These are phyloP conservation scores for Candida oleophila DNA, from an alignment of 805 yeast species.

Conservation along the genomic window DNA sequence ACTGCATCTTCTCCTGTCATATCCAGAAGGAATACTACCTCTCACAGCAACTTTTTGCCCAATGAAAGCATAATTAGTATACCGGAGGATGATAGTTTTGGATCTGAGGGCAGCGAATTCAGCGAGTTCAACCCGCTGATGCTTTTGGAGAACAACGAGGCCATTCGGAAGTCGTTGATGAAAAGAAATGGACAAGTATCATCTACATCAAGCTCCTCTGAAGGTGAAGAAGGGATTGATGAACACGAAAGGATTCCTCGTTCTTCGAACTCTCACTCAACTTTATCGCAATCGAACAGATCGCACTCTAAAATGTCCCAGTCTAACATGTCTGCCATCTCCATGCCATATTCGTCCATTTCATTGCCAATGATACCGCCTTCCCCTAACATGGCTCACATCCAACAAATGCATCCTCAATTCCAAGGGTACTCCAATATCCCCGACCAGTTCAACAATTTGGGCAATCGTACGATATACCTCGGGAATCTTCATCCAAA, in stretches of 20 bases:
- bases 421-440: background rate
- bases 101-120: conserved; percentile 5
- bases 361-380: background rate
- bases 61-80: conserved; percentile 6
- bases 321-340: background rate
- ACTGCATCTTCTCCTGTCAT: conserved; percentile 1
- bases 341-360: background rate
- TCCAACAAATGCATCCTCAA: background rate
- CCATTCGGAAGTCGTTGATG: background rate
- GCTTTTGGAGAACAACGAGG: background rate
- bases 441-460: conserved; percentile 28
- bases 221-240: background rate
- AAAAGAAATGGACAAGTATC: background rate
- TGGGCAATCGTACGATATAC: conserved; percentile 66
- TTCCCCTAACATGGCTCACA: background rate
- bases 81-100: conserved; percentile 6
- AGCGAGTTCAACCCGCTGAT: conserved; percentile 4
- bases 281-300: background rate
- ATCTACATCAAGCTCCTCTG: background rate
- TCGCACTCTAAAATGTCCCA: background rate
- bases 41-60: conserved; percentile 3
- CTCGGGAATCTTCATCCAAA: conserved; percentile 64
- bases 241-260: background rate
- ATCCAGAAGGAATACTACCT: conserved; percentile 1
- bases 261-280: background rate